These are phyloP conservation scores for Ploettnerulaceae sp. DNA, from an alignment of 2,329 filamentous ascomycete genomes.

Conservation along the genomic window DNA sequence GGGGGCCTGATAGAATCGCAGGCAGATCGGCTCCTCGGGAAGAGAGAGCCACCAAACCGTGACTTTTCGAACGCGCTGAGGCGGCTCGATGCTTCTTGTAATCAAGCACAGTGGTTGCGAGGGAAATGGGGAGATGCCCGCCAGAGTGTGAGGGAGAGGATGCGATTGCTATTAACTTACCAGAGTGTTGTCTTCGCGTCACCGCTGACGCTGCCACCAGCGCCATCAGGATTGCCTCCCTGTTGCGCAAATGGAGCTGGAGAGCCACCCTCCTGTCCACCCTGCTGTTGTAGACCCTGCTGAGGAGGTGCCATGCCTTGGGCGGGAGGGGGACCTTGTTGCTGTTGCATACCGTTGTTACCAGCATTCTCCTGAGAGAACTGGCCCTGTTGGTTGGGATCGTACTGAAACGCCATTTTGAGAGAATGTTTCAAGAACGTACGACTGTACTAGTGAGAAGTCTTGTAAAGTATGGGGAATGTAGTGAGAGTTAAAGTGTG, in stretches of 20 bases:
- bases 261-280: conserved; percentile 58
- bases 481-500: not conserved
- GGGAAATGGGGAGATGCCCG: conserved; percentile 15
- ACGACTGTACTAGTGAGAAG: not conserved
- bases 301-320: conserved; percentile 42
- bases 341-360: conserved; percentile 35
- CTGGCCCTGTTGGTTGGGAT: conserved; percentile 54
- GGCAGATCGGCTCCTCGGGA: no score
- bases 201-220: conserved; percentile 37
- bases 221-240: conserved; percentile 31
- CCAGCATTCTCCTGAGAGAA: conserved; percentile 44
- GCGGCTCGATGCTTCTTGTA: not conserved
- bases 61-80: not conserved
- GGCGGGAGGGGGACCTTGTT: conserved; percentile 40
- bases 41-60: not conserved
- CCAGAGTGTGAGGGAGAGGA: conserved; percentile 18
- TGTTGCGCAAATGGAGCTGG: conserved; percentile 45
- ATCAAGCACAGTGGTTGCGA: conserved; percentile 19
- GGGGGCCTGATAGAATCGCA: no score
- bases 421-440: not conserved
- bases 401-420: conserved; percentile 63
- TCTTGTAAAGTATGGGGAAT: not conserved
- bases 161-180: conserved; percentile 34
- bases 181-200: conserved; percentile 54
- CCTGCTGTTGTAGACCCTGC: conserved; percentile 34